A percentile compares a stretch with the other conserved stretches of the same genome.
phyloP scores from a whole-genome alignment of 768 basidiomycete species.

The Pleurotus tuber-regium region DNA sequence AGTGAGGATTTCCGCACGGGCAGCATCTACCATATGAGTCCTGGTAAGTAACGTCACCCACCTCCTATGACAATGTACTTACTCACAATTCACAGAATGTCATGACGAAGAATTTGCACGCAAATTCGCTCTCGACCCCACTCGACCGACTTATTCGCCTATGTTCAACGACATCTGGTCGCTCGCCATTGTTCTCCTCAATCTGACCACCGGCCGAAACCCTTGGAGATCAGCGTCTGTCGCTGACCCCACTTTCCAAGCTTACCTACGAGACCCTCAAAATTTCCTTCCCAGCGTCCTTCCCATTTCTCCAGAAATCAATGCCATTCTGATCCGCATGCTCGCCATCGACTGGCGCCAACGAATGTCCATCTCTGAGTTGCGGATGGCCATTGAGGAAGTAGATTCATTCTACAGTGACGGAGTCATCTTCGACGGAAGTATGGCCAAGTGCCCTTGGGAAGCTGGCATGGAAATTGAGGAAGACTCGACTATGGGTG shows the following conservation, averaged over 20 bases:
- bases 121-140: not conserved
- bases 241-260: constrained; percentile 86
- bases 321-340: constrained; percentile 71
- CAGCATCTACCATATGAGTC: constrained; percentile 99
- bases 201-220: constrained; percentile 91
- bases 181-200: constrained; percentile 92
- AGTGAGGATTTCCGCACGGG: constrained; percentile 92
- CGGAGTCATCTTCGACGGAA: constrained; percentile 77
- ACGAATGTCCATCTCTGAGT: constrained; percentile 47
- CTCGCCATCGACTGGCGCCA: constrained; percentile 68
- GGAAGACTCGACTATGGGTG: constrained; percentile 43
- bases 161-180: constrained; percentile 95
- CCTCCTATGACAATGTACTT: constrained; percentile 11
- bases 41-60: constrained; percentile 49
- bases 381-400: constrained; percentile 54
- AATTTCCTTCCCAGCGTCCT: constrained; percentile 85
- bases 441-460: constrained; percentile 77
- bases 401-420: constrained; percentile 68
- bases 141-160: constrained; percentile 76
- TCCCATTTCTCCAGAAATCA: constrained; percentile 73
- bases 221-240: constrained; percentile 90
- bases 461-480: constrained; percentile 72
- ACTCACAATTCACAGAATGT: constrained; percentile 65
- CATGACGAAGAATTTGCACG: constrained; percentile 67
- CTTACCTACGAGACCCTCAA: constrained; percentile 73